Base-by-base conservation (phyloP, 768 basidiomycete genomes). In the Lactarius hatsudake region DNA sequence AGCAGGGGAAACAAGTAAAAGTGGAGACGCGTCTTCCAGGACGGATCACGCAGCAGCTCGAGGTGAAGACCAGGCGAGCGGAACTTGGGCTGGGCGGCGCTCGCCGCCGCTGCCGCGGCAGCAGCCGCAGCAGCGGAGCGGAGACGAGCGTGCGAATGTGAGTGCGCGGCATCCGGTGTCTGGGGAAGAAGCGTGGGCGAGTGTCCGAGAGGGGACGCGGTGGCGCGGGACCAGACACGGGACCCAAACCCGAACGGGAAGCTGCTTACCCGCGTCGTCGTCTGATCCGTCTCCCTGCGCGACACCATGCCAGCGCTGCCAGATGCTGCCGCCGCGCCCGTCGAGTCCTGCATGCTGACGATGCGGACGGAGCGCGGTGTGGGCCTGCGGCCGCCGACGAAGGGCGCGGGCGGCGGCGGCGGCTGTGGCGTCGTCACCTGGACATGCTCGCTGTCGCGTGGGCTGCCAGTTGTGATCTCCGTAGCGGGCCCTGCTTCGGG, bases 331-430 rank as follows among this genome's bases (percentile, higher is more conserved):
- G 36, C 36, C 36, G 36, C 36, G 9, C 3, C 20, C 8, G 38
- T 5, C 48, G 48, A 51, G 48, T 87, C 82, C 71, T 87, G 84
- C 59, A 91, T 77, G 69, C 85, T 89, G 71, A 93, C 88, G 64
- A 94, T 91, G 68, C 92, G 86, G 18, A 94, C 89, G 1, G 90
- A 91, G 34, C 91, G 87, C 26, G 90, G 89, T 0, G 90, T 91
- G 0, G 92, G 84, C 71, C 86, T 90, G 48, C 92, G 83, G n/a
- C 91, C 92, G 38, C 86, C 83, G 7, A 80, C 63, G 61, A 78
- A 78, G 18, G 78, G 78, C 20, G 73, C 66, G 42, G 65, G 63
- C 64, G 71, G 72, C 13, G 65, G 63, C 64, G 71, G 72, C 13
- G 78, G 75, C 7, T 76, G 51, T 53, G 51, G 51, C 23, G 51